A percentile compares a stretch with the other conserved stretches of the same genome.
These are phyloP conservation scores for Trichoderma gracile DNA, from an alignment of 2,329 filamentous ascomycete genomes.

Conservation along the genomic window DNA sequence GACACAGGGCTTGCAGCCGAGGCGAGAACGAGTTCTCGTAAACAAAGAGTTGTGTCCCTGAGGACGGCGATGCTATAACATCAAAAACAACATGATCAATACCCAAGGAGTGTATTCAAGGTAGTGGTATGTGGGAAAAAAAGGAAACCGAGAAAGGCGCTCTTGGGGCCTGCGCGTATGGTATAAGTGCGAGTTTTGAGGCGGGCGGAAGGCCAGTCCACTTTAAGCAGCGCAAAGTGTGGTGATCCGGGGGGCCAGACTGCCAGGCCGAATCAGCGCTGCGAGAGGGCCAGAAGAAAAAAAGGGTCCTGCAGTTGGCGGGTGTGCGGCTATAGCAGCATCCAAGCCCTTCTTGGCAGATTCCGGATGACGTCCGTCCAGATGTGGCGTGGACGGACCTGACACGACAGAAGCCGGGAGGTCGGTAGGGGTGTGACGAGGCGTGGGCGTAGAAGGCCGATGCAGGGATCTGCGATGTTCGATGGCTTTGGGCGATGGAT, in stretches of 20 bases:
- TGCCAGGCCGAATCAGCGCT: conserved; percentile 21
- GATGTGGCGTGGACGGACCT: conserved; percentile 27
- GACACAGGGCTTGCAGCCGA: conserved; percentile 31
- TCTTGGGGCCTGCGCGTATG: conserved; percentile 16
- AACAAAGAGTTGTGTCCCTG: conserved; percentile 37
- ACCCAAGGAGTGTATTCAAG: conserved; percentile 30
- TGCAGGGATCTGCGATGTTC: conserved; percentile 23
- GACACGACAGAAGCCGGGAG: conserved; percentile 26
- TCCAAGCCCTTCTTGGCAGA: conserved; percentile 30
- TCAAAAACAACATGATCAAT: conserved; percentile 39
- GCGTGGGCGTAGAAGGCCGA: conserved; percentile 17
- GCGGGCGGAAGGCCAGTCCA: conserved; percentile 22
- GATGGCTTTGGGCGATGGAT: conserved; percentile 7
- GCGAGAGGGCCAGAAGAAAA: conserved; percentile 1
- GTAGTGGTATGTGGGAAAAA: conserved; percentile 33
- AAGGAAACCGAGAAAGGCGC: conserved; percentile 21
- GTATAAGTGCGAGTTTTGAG: conserved; percentile 27
- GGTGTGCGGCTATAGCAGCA: conserved; percentile 25
- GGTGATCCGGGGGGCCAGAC: conserved; percentile 22
- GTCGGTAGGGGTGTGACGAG: conserved; percentile 20
- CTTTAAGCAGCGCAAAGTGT: conserved; percentile 17
- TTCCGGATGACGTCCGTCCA: conserved; percentile 31
- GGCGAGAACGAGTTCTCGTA: conserved; percentile 26
- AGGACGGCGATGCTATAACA: conserved; percentile 44
- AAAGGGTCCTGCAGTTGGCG: conserved; percentile 20